A percentile compares a stretch with the other conserved stretches of the same genome.
Conservation (phyloP, 805 yeast species). For the Kazachstania bromeliacearum region DNA sequence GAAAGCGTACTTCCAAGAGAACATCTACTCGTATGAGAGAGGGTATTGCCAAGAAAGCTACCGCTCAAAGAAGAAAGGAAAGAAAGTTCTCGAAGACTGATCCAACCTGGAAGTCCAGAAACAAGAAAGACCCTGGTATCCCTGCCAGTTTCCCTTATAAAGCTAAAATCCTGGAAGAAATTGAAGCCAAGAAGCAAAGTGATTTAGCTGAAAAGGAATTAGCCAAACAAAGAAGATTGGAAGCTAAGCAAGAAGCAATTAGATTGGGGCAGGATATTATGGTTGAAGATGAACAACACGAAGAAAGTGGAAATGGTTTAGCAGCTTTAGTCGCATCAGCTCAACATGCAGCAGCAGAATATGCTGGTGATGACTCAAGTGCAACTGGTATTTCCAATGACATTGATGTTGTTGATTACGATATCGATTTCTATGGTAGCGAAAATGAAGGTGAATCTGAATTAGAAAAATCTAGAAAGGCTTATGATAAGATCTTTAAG, state of each 20-base stretch:
- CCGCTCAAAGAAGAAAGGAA: conserved; percentile 84
- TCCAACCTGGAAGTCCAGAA: conserved; percentile 83
- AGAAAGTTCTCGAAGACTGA: conserved; percentile 78
- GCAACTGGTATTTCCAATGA: conserved; percentile 14
- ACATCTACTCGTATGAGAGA: conserved; percentile 87
- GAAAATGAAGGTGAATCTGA: conserved; percentile 39
- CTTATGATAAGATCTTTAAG: conserved; percentile 89
- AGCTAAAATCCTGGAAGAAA: conserved; percentile 63
- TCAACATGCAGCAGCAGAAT: conserved; percentile 73
- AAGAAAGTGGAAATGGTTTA: conserved; percentile 45
- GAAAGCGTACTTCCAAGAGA: conserved; percentile 73
- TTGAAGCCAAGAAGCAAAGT: conserved; percentile 51
- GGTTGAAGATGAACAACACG: conserved; percentile 34
- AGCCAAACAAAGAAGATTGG: conserved; percentile 40
- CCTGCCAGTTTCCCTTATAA: conserved; percentile 94
- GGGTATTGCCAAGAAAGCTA: conserved; percentile 92
- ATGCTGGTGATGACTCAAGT: conserved; percentile 39
- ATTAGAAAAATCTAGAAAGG: conserved; percentile 70
- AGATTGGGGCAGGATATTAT: conserved; percentile 30
- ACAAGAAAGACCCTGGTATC: conserved; percentile 85
- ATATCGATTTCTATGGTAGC: conserved; percentile 36
- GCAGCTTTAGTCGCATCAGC: conserved; percentile 88
- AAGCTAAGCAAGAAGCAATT: conserved; percentile 31
- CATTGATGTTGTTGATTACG: conserved; percentile 43
- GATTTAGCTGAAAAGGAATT: conserved; percentile 47